These are phyloP conservation scores for Handroanthus guayacan DNA, from an alignment of 257 asterid genomes.

Conservation along the genomic window DNA sequence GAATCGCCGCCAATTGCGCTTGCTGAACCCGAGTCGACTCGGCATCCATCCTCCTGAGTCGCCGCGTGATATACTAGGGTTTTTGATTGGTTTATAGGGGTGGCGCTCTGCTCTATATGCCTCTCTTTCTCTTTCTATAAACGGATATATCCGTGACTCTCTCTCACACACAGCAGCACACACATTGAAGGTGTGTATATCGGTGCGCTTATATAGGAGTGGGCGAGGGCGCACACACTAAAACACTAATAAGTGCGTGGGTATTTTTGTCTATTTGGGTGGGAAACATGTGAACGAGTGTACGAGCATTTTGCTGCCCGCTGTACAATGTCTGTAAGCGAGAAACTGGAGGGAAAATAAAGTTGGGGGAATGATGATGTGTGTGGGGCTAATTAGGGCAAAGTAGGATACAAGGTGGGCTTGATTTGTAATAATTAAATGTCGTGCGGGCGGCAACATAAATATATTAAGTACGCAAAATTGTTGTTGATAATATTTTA, in stretches of 20 bases:
- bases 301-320: slow-evolving; percentile 28
- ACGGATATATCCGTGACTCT: not conserved
- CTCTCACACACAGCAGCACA: slow-evolving; percentile 38
- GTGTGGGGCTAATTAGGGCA: slow-evolving; percentile 50
- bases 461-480: not conserved
- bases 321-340: slow-evolving; percentile 24
- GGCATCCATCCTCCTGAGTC: slow-evolving; percentile 57
- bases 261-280: slow-evolving; percentile 19
- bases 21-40: slow-evolving; percentile 77
- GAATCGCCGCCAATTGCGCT: slow-evolving; percentile 75
- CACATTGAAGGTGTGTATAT: slow-evolving; percentile 34
- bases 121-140: slow-evolving; percentile 30
- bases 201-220: slow-evolving; percentile 28
- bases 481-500: not conserved
- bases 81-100: slow-evolving; percentile 24
- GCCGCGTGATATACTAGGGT: slow-evolving; percentile 48
- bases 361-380: slow-evolving; percentile 28
- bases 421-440: slow-evolving; percentile 27
- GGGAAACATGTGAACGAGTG: slow-evolving; percentile 12
- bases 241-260: slow-evolving; percentile 17
- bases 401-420: slow-evolving; percentile 24
- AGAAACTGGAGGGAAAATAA: slow-evolving; percentile 40
- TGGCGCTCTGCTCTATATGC: slow-evolving; percentile 26
- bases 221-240: slow-evolving; percentile 9
- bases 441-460: slow-evolving; percentile 30